Evolutionary conservation across 331 rosid genomes (phyloP).

Genomic region (Saraca asoca): DNA sequence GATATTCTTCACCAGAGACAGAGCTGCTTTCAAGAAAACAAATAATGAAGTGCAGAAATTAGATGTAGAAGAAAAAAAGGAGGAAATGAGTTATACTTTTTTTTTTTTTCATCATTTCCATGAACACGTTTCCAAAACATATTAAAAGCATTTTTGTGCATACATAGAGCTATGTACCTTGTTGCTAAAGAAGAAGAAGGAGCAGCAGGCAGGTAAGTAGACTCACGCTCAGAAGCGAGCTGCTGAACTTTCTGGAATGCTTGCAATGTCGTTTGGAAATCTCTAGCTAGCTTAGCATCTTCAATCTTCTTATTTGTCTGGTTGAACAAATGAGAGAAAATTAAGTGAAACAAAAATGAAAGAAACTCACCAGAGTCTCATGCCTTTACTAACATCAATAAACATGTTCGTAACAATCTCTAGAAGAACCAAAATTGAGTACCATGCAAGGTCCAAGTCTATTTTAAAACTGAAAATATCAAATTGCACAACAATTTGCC

Average conservation of each 20-base stretch:
- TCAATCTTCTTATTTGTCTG: constrained; percentile 65
- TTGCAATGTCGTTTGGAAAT: constrained; percentile 72
- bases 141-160: not conserved
- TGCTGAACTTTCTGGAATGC: constrained; percentile 77
- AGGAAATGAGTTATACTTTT: not conserved
- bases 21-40: constrained; percentile 42
- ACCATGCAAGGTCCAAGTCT: constrained; percentile 20
- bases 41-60: constrained; percentile 12
- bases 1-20: constrained; percentile 52
- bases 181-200: constrained; percentile 40
- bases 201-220: constrained; percentile 53
- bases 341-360: not conserved
- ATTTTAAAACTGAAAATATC: constrained; percentile 7
- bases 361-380: not conserved
- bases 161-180: constrained; percentile 33
- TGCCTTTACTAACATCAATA: not conserved
- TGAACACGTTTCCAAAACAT: not conserved
- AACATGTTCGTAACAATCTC: not conserved
- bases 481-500: not conserved
- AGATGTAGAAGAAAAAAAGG: constrained; percentile 1
- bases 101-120: too few relatives aligned
- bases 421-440: not conserved
- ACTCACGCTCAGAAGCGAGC: constrained; percentile 77
- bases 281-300: constrained; percentile 83
- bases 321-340: constrained; percentile 4